Evolutionary conservation across 75 land plant genomes (phyloP).

Genomic region (Cryptomeria japonica): DNA sequence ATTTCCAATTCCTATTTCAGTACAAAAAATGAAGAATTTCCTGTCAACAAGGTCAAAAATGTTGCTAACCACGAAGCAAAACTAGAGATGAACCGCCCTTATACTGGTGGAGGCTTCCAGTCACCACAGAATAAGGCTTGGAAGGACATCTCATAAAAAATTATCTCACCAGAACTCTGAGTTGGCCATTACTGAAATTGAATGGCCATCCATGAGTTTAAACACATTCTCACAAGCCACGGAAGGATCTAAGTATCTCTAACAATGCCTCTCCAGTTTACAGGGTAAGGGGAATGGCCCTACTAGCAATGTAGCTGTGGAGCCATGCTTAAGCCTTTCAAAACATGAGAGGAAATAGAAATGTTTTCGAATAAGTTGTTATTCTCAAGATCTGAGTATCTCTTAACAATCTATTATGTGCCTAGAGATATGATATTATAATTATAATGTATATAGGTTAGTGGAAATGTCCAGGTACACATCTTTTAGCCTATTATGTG

Average conservation of each 20-base stretch:
- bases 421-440: too few relatives aligned
- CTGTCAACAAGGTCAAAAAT: neutral
- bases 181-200: neutral
- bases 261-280: neutral
- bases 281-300: neutral
- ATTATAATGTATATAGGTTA: too few relatives aligned
- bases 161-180: neutral
- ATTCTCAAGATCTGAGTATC: neutral
- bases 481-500: too few relatives aligned
- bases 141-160: neutral
- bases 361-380: neutral
- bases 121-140: neutral
- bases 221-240: neutral
- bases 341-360: neutral
- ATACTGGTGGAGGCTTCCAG: neutral
- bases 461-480: too few relatives aligned
- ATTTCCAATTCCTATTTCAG: neutral
- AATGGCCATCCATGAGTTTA: neutral
- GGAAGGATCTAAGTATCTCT: neutral
- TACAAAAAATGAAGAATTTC: neutral
- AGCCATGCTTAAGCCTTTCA: neutral
- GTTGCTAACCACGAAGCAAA: neutral
- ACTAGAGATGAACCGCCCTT: neutral
- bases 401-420: too few relatives aligned
- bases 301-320: neutral